A percentile compares a stretch with the other conserved stretches of the same genome.
Conservation (phyloP, 768 basidiomycete species). For the Megacollybia marginata region DNA sequence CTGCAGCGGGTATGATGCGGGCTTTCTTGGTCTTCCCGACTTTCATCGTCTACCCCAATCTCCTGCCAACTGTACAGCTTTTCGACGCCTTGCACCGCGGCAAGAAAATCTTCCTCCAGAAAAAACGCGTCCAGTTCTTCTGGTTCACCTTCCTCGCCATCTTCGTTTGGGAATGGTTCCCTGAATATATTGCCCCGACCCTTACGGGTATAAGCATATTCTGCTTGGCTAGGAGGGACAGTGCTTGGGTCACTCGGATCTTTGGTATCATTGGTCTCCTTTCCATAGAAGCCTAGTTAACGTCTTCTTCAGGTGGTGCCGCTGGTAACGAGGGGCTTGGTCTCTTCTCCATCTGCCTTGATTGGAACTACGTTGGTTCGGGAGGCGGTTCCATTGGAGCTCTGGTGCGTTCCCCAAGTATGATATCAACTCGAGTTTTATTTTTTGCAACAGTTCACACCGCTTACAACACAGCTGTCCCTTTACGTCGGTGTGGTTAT, state of each 20-base stretch:
- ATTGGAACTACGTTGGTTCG: conserved; percentile 42
- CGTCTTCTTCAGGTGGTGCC: conserved; percentile 23
- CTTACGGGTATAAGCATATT: conserved; percentile 41
- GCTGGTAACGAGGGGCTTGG: conserved; percentile 51
- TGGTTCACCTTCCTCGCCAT: conserved; percentile 36
- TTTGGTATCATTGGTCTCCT: conserved; percentile 26
- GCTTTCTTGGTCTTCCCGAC: conserved; percentile 45
- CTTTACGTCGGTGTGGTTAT: conserved; percentile 40
- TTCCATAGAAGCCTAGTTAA: background rate
- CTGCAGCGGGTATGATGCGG: conserved; percentile 20
- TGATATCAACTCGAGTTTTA: conserved; percentile 17
- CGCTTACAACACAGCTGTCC: conserved; percentile 47
- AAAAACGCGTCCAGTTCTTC: conserved; percentile 38
- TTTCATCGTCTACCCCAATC: conserved; percentile 32
- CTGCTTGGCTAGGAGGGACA: conserved; percentile 33
- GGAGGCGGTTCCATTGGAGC: conserved; percentile 36
- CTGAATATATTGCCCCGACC: conserved; percentile 18
- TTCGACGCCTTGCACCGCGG: conserved; percentile 36
- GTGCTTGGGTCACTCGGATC: conserved; percentile 31
- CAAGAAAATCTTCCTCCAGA: conserved; percentile 28
- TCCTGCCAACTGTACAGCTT: conserved; percentile 32
- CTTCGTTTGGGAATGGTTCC: conserved; percentile 37
- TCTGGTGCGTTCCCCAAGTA: conserved; percentile 18
- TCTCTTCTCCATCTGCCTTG: conserved; percentile 35
- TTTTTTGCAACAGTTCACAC: conserved; percentile 31